phyloP scores from a whole-genome alignment of 352 stramenopile genomes.

The Phytophthora kernoviae region DNA sequence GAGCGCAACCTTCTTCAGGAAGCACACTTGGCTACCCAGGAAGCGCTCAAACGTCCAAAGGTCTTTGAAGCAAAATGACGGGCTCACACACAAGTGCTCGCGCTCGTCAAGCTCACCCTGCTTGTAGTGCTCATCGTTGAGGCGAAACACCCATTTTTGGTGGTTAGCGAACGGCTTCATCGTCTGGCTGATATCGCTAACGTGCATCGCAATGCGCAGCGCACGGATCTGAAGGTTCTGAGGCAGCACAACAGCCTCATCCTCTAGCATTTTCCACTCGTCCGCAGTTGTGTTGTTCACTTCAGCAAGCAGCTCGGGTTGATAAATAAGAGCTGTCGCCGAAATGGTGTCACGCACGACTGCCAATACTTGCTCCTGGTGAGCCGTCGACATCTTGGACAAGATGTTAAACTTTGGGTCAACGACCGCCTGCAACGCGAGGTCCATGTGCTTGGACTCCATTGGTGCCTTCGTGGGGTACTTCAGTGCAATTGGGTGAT shows the following conservation, averaged over 20 bases:
- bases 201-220: conserved; percentile 75
- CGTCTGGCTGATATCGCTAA: conserved; percentile 84
- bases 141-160: conserved; percentile 73
- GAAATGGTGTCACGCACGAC: conserved; percentile 73
- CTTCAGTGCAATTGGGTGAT: conserved; percentile 65
- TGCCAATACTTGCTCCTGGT: conserved; percentile 59
- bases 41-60: conserved; percentile 58
- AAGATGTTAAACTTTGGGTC: conserved; percentile 59
- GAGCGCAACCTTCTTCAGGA: conserved; percentile 60
- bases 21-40: conserved; percentile 59
- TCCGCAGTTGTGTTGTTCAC: conserved; percentile 41
- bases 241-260: conserved; percentile 36
- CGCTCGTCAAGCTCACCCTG: conserved; percentile 70
- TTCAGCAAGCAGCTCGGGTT: conserved; percentile 71
- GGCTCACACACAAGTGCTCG: conserved; percentile 42
- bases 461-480: conserved; percentile 68
- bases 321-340: conserved; percentile 80
- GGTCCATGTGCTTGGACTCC: conserved; percentile 77
- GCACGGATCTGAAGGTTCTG: conserved; percentile 55
- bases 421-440: conserved; percentile 60
- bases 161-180: conserved; percentile 84
- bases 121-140: conserved; percentile 74
- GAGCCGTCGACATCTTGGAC: conserved; percentile 46
- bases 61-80: conserved; percentile 59
- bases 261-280: conserved; percentile 48